Conservation (phyloP, 2,329 filamentous ascomycete species). For the Furcasterigmium furcatum region DNA sequence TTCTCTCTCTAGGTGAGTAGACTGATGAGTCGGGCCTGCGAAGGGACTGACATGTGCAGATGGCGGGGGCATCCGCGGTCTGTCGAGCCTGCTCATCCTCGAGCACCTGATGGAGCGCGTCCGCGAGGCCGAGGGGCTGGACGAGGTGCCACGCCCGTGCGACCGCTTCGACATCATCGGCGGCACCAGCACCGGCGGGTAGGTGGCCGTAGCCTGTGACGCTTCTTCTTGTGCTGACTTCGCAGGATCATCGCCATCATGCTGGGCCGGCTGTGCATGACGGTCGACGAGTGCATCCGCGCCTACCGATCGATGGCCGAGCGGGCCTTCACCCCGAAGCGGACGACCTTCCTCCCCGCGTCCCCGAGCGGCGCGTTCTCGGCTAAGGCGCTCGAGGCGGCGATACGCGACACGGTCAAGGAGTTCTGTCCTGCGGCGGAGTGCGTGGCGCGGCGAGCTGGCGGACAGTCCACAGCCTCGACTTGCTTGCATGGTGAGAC, state of each 20-base stretch:
- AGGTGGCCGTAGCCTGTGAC: too few relatives aligned
- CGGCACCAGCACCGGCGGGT: too few relatives aligned
- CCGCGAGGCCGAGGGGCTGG: too few relatives aligned
- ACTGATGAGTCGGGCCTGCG: too few relatives aligned
- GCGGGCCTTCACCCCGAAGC: slow-evolving; percentile 9
- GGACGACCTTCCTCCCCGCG: slow-evolving; percentile 7
- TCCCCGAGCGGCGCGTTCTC: slow-evolving; percentile 17
- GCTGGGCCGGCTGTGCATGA: slow-evolving; percentile 35
- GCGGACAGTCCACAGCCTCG: too few relatives aligned
- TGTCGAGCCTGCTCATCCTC: slow-evolving; percentile 22
- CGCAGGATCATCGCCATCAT: slow-evolving; percentile 33
- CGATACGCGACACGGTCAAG: slow-evolving; percentile 15
- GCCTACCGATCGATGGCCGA: slow-evolving; percentile 14
- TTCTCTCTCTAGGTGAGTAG: too few relatives aligned
- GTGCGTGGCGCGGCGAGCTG: too few relatives aligned
- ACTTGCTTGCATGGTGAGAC: too few relatives aligned
- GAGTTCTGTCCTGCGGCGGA: too few relatives aligned
- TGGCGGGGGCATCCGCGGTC: slow-evolving; percentile 24
- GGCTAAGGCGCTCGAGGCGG: slow-evolving; percentile 17
- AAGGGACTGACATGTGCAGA: too few relatives aligned
- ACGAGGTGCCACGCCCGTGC: slow-evolving; percentile 9
- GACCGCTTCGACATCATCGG: slow-evolving; percentile 22
- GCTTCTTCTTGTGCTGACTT: too few relatives aligned
- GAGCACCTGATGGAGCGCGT: slow-evolving; percentile 18
- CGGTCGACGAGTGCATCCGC: slow-evolving; percentile 31